Evolutionary conservation across 306 rosid genomes (phyloP), one percentile per base, ranked within the genome.

Genomic region (Prunus campanulata): DNA sequence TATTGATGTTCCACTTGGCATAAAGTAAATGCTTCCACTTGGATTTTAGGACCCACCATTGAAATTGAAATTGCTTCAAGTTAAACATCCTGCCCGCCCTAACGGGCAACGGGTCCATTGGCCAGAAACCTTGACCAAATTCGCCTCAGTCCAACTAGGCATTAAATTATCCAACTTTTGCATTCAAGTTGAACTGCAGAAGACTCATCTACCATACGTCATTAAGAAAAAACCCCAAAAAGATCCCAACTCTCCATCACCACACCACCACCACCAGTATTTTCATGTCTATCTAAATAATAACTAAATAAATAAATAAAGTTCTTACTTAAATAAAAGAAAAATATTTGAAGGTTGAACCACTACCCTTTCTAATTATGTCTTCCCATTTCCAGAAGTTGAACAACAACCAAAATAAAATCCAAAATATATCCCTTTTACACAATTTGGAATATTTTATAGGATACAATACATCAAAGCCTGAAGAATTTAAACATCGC

Each of bases 91-190:
- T n/a, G 27, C 61, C 72, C 22, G 57, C n/a, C 55, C 20, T 15
- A 13, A 52, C 20, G 44, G 44, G 44, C 44, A 39, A 39, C 8
- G 42, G 6, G 42, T 39, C 44, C 2, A 39, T 39, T 39, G 44
- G 44, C 2, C 44, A 39, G 44, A 49, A 49, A 49, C 54, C 27
- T 49, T 52, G 24, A 52, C 59, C 59, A 2, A 16, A 16, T 18
- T 20, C 3, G 4, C 19, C 54, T 39, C 1, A 11, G 50, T 47
- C 57, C 73, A 72, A 54, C 52, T 32, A 16, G 4, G 65, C 79
- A 78, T 67, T 82, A 51, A 82, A 68, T 78, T 35, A 52, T 60
- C 74, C 59, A 76, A 30, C 22, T 60, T 66, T 62, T 14, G 11
- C 46, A n/a, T 56, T 30, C 22, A 29, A 9, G 15, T 48, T 22